Evolutionary conservation across 139 green algal species (phyloP).

Genomic region (Micractinium sp.): DNA sequence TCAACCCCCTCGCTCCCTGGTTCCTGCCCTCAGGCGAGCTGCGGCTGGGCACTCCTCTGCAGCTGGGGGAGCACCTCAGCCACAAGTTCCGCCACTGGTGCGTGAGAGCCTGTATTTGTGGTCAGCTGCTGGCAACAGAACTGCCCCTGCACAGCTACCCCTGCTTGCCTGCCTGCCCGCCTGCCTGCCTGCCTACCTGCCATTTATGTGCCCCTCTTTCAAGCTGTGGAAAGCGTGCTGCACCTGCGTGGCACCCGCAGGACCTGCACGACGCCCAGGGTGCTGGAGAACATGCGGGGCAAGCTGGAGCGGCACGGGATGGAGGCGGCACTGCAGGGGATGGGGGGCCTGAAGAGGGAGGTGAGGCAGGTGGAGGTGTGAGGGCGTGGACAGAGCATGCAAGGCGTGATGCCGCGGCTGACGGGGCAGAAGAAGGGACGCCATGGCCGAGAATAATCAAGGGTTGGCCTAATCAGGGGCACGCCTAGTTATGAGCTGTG

Average conservation of each 20-base stretch:
- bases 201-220: too few relatives aligned
- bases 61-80: too few relatives aligned
- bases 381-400: neutral
- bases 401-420: neutral
- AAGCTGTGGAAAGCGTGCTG: too few relatives aligned
- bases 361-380: neutral
- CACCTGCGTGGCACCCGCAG: neutral
- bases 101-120: neutral
- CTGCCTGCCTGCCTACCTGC: neutral
- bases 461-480: neutral
- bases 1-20: too few relatives aligned
- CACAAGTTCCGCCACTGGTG: neutral
- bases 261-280: neutral
- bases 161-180: neutral
- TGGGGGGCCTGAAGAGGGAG: neutral
- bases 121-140: neutral
- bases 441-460: neutral
- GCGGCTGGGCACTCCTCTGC: too few relatives aligned
- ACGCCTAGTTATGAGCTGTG: too few relatives aligned
- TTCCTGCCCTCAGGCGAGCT: too few relatives aligned
- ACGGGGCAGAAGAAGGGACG: too few relatives aligned
- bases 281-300: conserved; percentile 19
- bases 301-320: conserved; percentile 9
- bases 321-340: neutral
- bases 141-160: neutral